These are phyloP conservation scores for bread wheat (Triticum aestivum) DNA, from an alignment of 176 grass and related monocot species.

Conservation along the genomic window IWGSC_CS_RefSeq_v2.1 NC_057795.1:330224377-330224876, in stretches of 20 bases:
- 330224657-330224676: too few relatives aligned
- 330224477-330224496: background rate
- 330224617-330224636: background rate
- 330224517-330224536: background rate
- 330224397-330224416: background rate
- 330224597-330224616: background rate
- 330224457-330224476: background rate
- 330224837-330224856: too few relatives aligned
- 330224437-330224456: background rate
- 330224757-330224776: too few relatives aligned
- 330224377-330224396: background rate
- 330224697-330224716: too few relatives aligned
- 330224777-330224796: too few relatives aligned
- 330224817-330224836: too few relatives aligned
- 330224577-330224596: background rate
- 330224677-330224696: too few relatives aligned
- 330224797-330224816: too few relatives aligned
- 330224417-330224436: background rate
- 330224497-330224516: background rate
- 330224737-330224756: too few relatives aligned
- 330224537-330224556: background rate
- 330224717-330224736: too few relatives aligned
- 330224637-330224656: background rate
- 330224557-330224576: background rate
- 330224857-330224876: too few relatives aligned